Base-by-base conservation (phyloP, 345 rosid genomes). In the Gossypioides kirkii region DNA sequence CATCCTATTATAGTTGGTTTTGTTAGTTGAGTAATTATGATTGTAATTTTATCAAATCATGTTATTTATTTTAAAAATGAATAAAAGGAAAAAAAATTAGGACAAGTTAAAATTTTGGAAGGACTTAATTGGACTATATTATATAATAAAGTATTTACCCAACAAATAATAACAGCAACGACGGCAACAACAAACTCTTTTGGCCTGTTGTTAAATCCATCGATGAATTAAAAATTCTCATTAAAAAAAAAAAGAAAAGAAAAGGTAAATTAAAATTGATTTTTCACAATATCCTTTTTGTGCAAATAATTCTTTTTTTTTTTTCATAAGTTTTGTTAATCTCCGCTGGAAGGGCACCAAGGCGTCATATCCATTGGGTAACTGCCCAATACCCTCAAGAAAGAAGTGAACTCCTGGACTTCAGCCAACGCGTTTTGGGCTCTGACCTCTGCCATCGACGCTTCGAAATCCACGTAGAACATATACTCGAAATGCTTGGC, bases 291-390 rank as follows among this genome's bases (percentile, higher is more conserved):
- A 50, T n/a, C n/a, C 58, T 58, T 10, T 77, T 70, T 61, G 65
- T 78, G 77, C 76, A 80, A 75, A 80, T 77, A 69, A 75, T 59
- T 65, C 55, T 23, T 22, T 18, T 69, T 6, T 42, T 49, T 16
- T 0, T 28, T 72, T 7, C 60, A 52, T 47, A 43, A 32, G 59
- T 9, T 62, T 62, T 54, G 53, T 70, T 74, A 74, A 23, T 85
- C 86, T 36, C 71, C 89, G 52, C 82, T 11, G 17, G 92, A 82
- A 2, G 95, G 95, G 64, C 83, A 83, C 97, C 97, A 95, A 4
- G 99, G 98, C 8, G 98, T 88, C 99, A 95, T 95, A 80, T 95
- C 99, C 94, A 91, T 95, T 2, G 99, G 99, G 77, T 95, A 95
- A 67, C 99, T 95, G 12, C 99, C 99, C 75, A 95, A 74, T 32